phyloP scores from a whole-genome alignment of 2,329 filamentous ascomycete genomes.

The Coleophoma eucalyptorum region DNA sequence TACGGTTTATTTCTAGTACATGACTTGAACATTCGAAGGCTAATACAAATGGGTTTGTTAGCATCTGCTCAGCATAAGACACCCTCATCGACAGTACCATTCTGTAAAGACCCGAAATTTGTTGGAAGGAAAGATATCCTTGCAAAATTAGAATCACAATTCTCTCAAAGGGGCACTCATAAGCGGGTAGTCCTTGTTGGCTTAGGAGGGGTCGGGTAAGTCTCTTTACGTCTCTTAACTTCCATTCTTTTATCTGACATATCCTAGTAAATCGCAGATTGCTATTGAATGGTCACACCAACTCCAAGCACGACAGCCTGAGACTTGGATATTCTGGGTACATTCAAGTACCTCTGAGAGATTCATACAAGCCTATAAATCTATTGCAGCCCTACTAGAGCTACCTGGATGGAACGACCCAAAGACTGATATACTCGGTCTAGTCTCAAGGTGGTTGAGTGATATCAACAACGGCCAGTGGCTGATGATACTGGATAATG shows the following conservation, averaged over 20 bases:
- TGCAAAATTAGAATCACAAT: not conserved
- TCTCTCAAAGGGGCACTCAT: not conserved
- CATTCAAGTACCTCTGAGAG: conserved; percentile 6
- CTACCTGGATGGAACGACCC: conserved; percentile 11
- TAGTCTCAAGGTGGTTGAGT: conserved; percentile 14
- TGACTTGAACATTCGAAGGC: no score
- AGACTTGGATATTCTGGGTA: conserved; percentile 32
- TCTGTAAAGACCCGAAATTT: not conserved
- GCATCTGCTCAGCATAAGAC: no score
- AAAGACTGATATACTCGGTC: conserved; percentile 10
- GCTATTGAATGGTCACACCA: conserved; percentile 31
- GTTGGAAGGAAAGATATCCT: not conserved
- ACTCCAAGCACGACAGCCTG: conserved; percentile 13
- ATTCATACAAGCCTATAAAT: conserved; percentile 14
- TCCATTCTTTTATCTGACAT: not conserved
- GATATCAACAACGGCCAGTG: conserved; percentile 10
- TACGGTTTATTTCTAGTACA: no score
- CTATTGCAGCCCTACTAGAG: conserved; percentile 12
- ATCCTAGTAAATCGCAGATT: conserved; percentile 28
- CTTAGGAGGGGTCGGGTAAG: not conserved
- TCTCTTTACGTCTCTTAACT: not conserved
- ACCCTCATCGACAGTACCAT: no score
- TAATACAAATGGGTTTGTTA: no score
- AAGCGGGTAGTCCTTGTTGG: not conserved
- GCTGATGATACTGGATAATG: conserved; percentile 20